Base-by-base conservation (phyloP, 768 basidiomycete species). In the Boletus insuetus region DNA sequence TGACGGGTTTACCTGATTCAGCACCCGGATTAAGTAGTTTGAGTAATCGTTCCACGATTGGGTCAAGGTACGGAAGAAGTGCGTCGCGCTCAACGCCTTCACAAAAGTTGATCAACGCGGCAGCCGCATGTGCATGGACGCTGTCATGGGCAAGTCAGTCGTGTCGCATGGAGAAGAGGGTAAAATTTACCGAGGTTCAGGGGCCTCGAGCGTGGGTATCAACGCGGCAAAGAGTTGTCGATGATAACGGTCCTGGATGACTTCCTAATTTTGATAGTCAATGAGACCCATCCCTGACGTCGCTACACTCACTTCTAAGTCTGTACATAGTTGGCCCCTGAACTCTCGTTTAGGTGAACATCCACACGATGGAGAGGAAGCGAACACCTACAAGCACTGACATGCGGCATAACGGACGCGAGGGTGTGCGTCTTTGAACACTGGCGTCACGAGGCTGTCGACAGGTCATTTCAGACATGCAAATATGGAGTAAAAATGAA, bases 21-120 rank as follows among this genome's bases (percentile, higher is more conserved):
- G 71, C 64, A 0, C 64, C 64, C 1, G 86, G 86, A 54, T 85
- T 82, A 40, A 90, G 75, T 4, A 90, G 74, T 58, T 81, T 84
- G 13, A 75, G 49, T 53, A 73, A 45, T 0, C 87, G 81, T 61
- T 85, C 84, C 29, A 95, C 87, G 59, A 93, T 86, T 0, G 83
- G 79, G 49, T 92, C 91, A 17, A 95, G 82, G 68, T 89, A 92
- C 0, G 89, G 88, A 0, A 87, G 62, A 11, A 91, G 79, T 1
- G 82, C 85, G 22, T 88, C 82, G 16, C 83, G 79, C 60, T 84
- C 86, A 35, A 91, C 89, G 35, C 91, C 89, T 67, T 94, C 88
- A 69, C 91, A 94, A 73, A 94, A 94, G 68, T 94, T 95, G 69
- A 94, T 91, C 22, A 94, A 77, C 0, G 91, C 91, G 0, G 92